These are phyloP conservation scores for Tirmania nivea DNA, from an alignment of 495 filamentous ascomycete species.

Conservation along the genomic window DNA sequence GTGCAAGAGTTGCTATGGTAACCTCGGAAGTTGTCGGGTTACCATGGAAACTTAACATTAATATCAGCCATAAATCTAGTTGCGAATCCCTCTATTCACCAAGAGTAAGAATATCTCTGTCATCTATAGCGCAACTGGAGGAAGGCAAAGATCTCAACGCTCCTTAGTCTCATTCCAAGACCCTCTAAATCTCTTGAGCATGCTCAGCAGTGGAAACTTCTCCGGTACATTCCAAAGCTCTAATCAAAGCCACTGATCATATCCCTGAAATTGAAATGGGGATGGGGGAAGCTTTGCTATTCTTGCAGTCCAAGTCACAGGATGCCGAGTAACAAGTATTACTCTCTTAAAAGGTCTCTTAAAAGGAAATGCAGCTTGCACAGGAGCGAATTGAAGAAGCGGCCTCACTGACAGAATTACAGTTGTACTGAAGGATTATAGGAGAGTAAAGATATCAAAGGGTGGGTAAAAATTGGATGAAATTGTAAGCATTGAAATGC, in stretches of 20 bases:
- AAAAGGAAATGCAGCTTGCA: conserved; percentile 38
- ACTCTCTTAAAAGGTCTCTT: conserved; percentile 39
- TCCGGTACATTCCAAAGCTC: conserved; percentile 37
- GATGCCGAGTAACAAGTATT: conserved; percentile 40
- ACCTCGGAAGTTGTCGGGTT: too few species aligned
- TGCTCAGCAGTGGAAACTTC: conserved; percentile 43
- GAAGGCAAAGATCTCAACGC: too few species aligned
- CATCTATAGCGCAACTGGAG: too few species aligned
- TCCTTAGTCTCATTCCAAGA: too few species aligned
- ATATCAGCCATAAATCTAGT: too few species aligned
- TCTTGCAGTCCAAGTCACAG: conserved; percentile 33
- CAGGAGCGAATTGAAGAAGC: conserved; percentile 34
- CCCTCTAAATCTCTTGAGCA: neutral
- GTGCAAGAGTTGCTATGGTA: too few species aligned
- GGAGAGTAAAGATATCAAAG: conserved; percentile 29
- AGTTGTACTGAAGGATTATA: conserved; percentile 41
- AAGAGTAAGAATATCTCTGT: too few species aligned
- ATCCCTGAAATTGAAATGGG: conserved; percentile 49
- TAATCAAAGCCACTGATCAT: conserved; percentile 38
- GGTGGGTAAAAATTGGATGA: conserved; percentile 36
- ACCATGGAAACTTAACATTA: too few species aligned
- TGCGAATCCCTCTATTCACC: too few species aligned
- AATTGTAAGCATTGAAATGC: conserved; percentile 51
- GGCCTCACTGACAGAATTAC: conserved; percentile 31
- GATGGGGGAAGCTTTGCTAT: conserved; percentile 49